phyloP scores from a whole-genome alignment of 2,329 filamentous ascomycete genomes.

The Parastagonospora avenae region DNA sequence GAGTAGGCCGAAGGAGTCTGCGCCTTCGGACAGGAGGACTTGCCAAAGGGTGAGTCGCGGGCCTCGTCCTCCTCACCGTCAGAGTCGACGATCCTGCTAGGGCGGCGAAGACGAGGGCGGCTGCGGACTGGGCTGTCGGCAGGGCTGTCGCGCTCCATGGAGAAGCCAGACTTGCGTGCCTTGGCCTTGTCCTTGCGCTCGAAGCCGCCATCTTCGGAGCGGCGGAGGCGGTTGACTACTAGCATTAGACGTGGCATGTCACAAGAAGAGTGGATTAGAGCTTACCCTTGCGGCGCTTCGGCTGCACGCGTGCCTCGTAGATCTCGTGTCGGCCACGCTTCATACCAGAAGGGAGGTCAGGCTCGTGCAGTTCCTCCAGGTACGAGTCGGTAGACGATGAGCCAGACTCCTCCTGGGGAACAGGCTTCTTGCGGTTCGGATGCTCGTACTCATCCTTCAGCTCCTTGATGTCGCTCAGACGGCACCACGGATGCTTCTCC shows the following conservation, averaged over 20 bases:
- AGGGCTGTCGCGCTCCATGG: conserved; percentile 13
- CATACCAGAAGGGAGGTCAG: conserved; percentile 21
- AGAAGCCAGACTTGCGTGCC: conserved; percentile 12
- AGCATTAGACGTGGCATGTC: conserved; percentile 4
- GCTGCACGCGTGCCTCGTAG: conserved; percentile 35
- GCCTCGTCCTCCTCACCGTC: conserved; percentile 14
- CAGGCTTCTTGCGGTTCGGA: conserved; percentile 18
- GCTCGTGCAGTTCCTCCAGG: conserved; percentile 36
- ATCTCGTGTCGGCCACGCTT: conserved; percentile 31
- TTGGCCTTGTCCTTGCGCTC: conserved; percentile 30
- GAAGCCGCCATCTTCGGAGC: conserved; percentile 28
- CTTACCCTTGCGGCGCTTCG: conserved; percentile 33
- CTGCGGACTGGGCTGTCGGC: conserved; percentile 5
- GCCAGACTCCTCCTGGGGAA: conserved; percentile 16
- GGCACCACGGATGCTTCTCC: conserved; percentile 37
- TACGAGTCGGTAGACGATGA: conserved; percentile 34
- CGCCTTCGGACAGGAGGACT: neutral
- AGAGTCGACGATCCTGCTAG: conserved; percentile 7
- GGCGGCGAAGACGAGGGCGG: conserved; percentile 1
- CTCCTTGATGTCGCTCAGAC: conserved; percentile 37
- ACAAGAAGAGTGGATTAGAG: neutral
- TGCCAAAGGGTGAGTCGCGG: neutral
- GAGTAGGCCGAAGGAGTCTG: conserved; percentile 12
- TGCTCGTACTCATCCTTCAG: conserved; percentile 37
- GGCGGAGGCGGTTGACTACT: conserved; percentile 33